Conservation (phyloP, 495 filamentous ascomycete genomes). For the Hypomontagnella submonticulosa region DNA sequence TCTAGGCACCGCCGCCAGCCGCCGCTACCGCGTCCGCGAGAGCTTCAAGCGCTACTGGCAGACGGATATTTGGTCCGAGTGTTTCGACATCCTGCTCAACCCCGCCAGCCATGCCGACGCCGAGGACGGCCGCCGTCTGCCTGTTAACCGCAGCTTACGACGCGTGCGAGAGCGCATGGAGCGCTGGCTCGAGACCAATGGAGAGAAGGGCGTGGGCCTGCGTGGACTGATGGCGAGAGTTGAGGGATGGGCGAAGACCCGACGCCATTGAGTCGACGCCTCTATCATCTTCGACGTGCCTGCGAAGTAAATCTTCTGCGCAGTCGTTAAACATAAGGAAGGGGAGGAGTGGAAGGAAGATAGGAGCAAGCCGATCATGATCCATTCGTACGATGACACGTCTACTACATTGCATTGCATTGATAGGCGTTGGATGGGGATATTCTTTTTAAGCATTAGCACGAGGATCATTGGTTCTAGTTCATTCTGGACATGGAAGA, state of each 20-base stretch:
- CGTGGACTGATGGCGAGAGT: constrained; percentile 75
- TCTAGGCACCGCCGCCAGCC: constrained; percentile 60
- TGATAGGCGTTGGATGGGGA: constrained; percentile 10
- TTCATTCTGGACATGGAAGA: too few relatives aligned
- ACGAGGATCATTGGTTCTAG: background rate
- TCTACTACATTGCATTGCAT: constrained; percentile 11
- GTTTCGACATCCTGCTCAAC: constrained; percentile 90
- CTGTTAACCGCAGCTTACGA: constrained; percentile 73
- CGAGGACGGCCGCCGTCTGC: constrained; percentile 71
- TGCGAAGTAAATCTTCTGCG: too few relatives aligned
- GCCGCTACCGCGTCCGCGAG: constrained; percentile 75
- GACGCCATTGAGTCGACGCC: constrained; percentile 35
- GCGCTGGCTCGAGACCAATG: constrained; percentile 65
- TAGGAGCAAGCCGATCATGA: background rate
- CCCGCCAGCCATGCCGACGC: constrained; percentile 69
- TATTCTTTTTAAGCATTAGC: background rate
- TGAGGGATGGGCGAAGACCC: constrained; percentile 62
- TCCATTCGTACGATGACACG: background rate
- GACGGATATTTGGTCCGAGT: constrained; percentile 83
- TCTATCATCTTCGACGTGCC: background rate
- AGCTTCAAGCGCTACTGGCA: constrained; percentile 94
- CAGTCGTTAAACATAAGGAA: background rate
- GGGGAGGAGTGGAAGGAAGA: constrained; percentile 2
- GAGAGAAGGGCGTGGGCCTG: constrained; percentile 60
- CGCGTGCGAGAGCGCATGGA: constrained; percentile 82